A percentile compares a stretch with the other conserved stretches of the same genome.
Conservation (phyloP, 2,329 filamentous ascomycete species). For the Camptophora hylomeconis region DNA sequence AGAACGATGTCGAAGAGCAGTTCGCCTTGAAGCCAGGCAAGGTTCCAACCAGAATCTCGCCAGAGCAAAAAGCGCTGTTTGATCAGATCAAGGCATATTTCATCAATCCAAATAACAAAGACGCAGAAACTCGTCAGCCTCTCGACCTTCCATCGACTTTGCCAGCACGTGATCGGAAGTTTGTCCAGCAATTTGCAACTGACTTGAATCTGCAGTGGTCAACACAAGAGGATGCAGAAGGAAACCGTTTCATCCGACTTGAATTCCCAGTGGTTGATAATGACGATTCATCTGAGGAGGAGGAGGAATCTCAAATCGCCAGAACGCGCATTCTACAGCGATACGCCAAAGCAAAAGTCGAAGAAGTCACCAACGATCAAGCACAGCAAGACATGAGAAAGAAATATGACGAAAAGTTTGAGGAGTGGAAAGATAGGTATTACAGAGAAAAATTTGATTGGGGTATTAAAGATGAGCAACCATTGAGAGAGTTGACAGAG, state of each 20-base stretch:
- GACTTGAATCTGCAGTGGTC: slow-evolving; percentile 54
- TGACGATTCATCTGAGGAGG: slow-evolving; percentile 57
- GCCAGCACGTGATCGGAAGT: slow-evolving; percentile 78
- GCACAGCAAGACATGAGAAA: slow-evolving; percentile 65
- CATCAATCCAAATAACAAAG: slow-evolving; percentile 47
- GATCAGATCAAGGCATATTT: slow-evolving; percentile 72
- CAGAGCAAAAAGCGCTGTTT: slow-evolving; percentile 70
- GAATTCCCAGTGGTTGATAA: slow-evolving; percentile 38
- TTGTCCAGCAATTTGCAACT: slow-evolving; percentile 74
- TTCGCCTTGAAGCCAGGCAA: slow-evolving; percentile 46
- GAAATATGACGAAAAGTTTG: slow-evolving; percentile 82
- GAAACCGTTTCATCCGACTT: slow-evolving; percentile 53
- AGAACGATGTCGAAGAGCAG: slow-evolving; percentile 54
- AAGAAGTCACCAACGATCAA: slow-evolving; percentile 68
- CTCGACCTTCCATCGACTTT: slow-evolving; percentile 63
- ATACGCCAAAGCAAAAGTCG: slow-evolving; percentile 79
- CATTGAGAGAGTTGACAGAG: slow-evolving; percentile 71
- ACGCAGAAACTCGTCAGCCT: slow-evolving; percentile 32
- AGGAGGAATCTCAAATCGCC: slow-evolving; percentile 73
- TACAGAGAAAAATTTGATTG: slow-evolving; percentile 87
- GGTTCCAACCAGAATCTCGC: slow-evolving; percentile 57
- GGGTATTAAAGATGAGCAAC: slow-evolving; percentile 65
- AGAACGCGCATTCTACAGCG: slow-evolving; percentile 73
- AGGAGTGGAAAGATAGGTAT: slow-evolving; percentile 87
- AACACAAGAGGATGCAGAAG: slow-evolving; percentile 49